These are phyloP conservation scores for Odonthalia washingtoniensis DNA, from an alignment of 31 red algal genomes.

Conservation along the genomic window DNA sequence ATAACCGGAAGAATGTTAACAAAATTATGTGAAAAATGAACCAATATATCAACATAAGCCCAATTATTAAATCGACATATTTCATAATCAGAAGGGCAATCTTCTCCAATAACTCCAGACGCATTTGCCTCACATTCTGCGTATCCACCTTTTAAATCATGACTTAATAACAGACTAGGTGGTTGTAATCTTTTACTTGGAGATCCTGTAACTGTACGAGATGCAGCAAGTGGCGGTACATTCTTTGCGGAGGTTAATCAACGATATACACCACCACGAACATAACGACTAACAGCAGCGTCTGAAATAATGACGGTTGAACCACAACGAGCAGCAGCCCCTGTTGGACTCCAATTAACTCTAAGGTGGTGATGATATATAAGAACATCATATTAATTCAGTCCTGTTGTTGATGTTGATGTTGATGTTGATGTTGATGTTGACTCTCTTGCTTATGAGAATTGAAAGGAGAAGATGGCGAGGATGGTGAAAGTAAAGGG, in stretches of 20 bases:
- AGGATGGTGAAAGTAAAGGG: too few relatives aligned
- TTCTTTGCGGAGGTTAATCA: neutral
- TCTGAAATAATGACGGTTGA: slow-evolving; percentile 63
- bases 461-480: too few relatives aligned
- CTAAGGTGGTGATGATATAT: too few relatives aligned
- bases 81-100: slow-evolving; percentile 37
- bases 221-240: neutral
- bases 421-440: too few relatives aligned
- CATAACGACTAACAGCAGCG: slow-evolving; percentile 56
- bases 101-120: slow-evolving; percentile 45
- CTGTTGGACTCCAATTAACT: slow-evolving; percentile 75
- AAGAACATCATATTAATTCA: too few relatives aligned
- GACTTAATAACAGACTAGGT: slow-evolving; percentile 66
- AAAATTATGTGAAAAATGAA: slow-evolving; percentile 82
- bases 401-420: too few relatives aligned
- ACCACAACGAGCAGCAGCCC: slow-evolving; percentile 61
- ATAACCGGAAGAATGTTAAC: slow-evolving; percentile 86
- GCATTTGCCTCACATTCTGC: slow-evolving; percentile 62
- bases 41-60: slow-evolving; percentile 92
- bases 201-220: neutral
- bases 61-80: slow-evolving; percentile 89
- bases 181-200: slow-evolving; percentile 62
- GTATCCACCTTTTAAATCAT: slow-evolving; percentile 67
- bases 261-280: slow-evolving; percentile 35
- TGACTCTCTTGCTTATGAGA: too few relatives aligned